Percentiles rank a stretch among this genome's conserved stretches.
phyloP scores from a whole-genome alignment of 2,329 filamentous ascomycete species.

The Fusarium liriodendri region DNA sequence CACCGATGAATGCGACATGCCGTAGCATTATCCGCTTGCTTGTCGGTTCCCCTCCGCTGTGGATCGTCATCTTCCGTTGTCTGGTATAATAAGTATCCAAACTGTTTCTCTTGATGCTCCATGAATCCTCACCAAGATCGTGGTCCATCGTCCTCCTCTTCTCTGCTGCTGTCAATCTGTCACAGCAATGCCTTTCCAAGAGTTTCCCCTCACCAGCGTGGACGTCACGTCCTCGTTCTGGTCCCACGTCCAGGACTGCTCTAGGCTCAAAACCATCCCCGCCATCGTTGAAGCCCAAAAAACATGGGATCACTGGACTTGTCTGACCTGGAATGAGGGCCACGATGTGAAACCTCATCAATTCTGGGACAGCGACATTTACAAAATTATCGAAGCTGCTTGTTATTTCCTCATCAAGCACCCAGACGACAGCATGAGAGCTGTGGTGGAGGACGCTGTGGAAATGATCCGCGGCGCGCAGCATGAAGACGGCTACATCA shows the following conservation, averaged over 20 bases:
- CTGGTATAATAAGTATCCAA: not conserved
- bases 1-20: not conserved
- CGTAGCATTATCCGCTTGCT: not conserved
- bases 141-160: not conserved
- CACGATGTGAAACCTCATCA: not conserved
- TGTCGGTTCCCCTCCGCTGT: not conserved
- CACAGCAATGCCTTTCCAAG: not conserved
- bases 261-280: slow-evolving; percentile 2
- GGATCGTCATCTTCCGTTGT: not conserved
- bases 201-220: not conserved
- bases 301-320: not conserved
- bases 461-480: slow-evolving; percentile 1
- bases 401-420: slow-evolving; percentile 7
- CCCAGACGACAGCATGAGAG: not conserved
- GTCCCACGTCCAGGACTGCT: not conserved
- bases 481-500: slow-evolving; percentile 7
- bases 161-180: too few species aligned
- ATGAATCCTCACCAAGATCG: not conserved
- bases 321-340: slow-evolving; percentile 9
- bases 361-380: slow-evolving; percentile 19
- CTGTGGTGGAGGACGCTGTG: not conserved
- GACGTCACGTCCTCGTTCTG: not conserved
- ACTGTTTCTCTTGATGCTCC: not conserved
- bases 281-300: slow-evolving; percentile 14
- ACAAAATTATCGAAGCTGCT: slow-evolving; percentile 4